These are phyloP conservation scores for Lycium barbarum DNA, from an alignment of 257 asterid species.

Conservation along the genomic window DNA sequence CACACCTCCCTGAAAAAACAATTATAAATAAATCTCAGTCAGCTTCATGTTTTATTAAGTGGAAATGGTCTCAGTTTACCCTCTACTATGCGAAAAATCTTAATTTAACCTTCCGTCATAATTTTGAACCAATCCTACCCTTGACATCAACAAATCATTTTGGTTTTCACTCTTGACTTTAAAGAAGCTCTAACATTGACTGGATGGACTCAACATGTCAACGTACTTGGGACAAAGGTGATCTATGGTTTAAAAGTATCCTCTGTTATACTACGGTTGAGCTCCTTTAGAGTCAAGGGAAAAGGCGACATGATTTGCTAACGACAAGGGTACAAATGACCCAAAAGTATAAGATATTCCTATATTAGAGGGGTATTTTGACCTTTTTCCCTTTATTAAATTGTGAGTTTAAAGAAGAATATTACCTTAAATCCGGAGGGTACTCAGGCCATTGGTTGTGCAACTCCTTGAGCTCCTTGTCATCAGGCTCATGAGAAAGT, in stretches of 20 bases:
- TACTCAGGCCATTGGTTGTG: slow-evolving; percentile 58
- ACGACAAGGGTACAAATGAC: neutral
- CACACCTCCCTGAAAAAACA: slow-evolving; percentile 56
- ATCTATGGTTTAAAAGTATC: neutral
- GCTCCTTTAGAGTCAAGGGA: neutral
- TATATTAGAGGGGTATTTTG: neutral
- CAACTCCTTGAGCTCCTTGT: slow-evolving; percentile 46
- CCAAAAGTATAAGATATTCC: neutral
- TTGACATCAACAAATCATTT: neutral
- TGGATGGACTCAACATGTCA: neutral
- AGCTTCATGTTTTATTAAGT: neutral
- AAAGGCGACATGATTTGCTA: neutral
- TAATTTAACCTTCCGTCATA: neutral
- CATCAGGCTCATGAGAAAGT: slow-evolving; percentile 57
- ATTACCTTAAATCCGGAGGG: slow-evolving; percentile 61
- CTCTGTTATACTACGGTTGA: neutral
- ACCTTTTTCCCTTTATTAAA: neutral
- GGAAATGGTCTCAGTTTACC: neutral
- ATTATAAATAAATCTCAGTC: neutral
- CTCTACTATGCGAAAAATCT: neutral
- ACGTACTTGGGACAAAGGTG: neutral
- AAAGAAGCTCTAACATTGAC: neutral
- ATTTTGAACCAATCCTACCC: neutral
- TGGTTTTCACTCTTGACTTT: neutral
- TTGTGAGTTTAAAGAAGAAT: neutral